These are phyloP conservation scores for Fusarium nygamai DNA, from an alignment of 2,329 filamentous ascomycete genomes.

Conservation along the genomic window DNA sequence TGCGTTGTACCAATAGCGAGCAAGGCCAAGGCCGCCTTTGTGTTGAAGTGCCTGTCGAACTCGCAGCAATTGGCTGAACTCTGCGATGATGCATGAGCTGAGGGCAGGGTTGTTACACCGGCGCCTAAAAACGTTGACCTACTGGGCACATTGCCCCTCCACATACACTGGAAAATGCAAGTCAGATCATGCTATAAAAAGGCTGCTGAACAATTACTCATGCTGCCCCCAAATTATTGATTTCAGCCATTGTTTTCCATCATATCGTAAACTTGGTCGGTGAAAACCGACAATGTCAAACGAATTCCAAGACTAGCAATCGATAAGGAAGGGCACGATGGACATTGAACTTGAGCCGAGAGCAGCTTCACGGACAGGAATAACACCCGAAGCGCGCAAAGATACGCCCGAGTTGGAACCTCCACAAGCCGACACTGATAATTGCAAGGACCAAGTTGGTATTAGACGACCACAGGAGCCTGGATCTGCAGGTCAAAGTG, in stretches of 20 bases:
- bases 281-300: not conserved
- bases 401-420: too few relatives aligned
- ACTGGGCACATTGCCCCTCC: rapidly evolving
- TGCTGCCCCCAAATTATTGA: too few relatives aligned
- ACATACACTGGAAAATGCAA: too few relatives aligned
- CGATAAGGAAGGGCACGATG: not conserved
- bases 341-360: not conserved
- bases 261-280: too few relatives aligned
- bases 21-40: not conserved
- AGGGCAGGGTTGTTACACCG: not conserved
- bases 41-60: not conserved
- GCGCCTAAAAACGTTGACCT: not conserved
- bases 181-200: too few relatives aligned
- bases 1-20: not conserved
- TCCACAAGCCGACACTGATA: too few relatives aligned
- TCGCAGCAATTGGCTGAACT: not conserved
- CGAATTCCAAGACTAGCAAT: not conserved
- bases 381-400: rapidly evolving
- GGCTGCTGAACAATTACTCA: too few relatives aligned
- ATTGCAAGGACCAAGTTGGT: too few relatives aligned
- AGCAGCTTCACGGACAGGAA: too few relatives aligned
- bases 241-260: too few relatives aligned
- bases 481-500: too few relatives aligned
- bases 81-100: not conserved
- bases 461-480: too few relatives aligned